A percentile compares a stretch with the other conserved stretches of the same genome.
These are phyloP conservation scores for Epichloe amarillans DNA, from an alignment of 2,329 filamentous ascomycete species.

Conservation along the genomic window DNA sequence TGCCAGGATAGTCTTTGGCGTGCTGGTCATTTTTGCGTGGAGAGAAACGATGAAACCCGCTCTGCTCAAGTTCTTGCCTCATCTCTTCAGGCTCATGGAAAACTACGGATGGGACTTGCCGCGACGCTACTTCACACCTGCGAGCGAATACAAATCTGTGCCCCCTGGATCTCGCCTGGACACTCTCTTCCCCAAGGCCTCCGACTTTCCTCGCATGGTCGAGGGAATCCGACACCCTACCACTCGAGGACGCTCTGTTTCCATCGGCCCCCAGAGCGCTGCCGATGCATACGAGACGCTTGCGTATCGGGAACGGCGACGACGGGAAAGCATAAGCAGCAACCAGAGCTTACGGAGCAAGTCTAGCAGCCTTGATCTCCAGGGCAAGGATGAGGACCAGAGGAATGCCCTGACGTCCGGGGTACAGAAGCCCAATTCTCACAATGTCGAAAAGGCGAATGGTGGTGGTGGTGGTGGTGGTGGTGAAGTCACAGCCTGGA, in stretches of 20 bases:
- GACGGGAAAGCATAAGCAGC: constrained; percentile 41
- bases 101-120: constrained; percentile 67
- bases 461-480: constrained; percentile 66
- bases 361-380: constrained; percentile 28
- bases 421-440: constrained; percentile 35
- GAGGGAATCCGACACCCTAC: constrained; percentile 66
- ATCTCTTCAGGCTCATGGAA: constrained; percentile 77
- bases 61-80: constrained; percentile 64
- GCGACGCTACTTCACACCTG: constrained; percentile 79
- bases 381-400: constrained; percentile 24
- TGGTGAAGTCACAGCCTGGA: constrained; percentile 30
- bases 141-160: constrained; percentile 80
- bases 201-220: constrained; percentile 71
- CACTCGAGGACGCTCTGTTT: constrained; percentile 62
- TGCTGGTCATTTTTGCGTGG: constrained; percentile 79
- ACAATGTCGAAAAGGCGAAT: constrained; percentile 62
- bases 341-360: constrained; percentile 34
- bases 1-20: constrained; percentile 61
- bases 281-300: constrained; percentile 94
- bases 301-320: constrained; percentile 64
- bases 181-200: constrained; percentile 81
- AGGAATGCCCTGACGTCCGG: constrained; percentile 29
- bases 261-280: constrained; percentile 85
- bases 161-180: constrained; percentile 55
- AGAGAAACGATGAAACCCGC: constrained; percentile 78